Evolutionary conservation across 768 basidiomycete species (phyloP), one percentile per base, ranked within the genome.

Genomic region (Podaxis sp.): DNA sequence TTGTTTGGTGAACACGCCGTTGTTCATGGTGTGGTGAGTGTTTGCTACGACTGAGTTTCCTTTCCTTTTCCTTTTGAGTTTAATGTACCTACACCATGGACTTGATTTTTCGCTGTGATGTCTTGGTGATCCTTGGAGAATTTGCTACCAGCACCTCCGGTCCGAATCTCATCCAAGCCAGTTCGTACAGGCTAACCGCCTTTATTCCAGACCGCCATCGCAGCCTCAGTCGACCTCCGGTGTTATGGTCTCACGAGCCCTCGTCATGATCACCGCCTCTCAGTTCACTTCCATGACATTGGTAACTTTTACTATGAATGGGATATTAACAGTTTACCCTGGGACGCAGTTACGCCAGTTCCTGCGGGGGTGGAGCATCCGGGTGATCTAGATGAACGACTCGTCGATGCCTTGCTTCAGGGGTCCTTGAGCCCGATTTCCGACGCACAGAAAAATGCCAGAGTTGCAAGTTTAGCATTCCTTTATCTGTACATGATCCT

Each of bases 1-100:
- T 73, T 99, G 63, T 99, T 98, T 65, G 97, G 97, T 51, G 97
- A 99, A 75, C 97, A 99, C 73, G 96, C 97, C 16, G 97, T 99
- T 54, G 97, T 99, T 18, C 89, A 98, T 71, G 97, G 97, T 57
- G 90, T 94, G 54, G 94, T 95, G 70, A 81, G 92, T 86, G 32
- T 64, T 14, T 60, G 9, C 64, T 66, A 57, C 51, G 23, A 62
- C 37, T 57, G 46, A 60, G 57, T 61, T 62, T 40, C 59, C 57
- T 48, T 54, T 62, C 40, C 61, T 55, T 64, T 56, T 61, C 36
- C 69, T 55, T 18, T 54, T 57, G 47, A 32, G 57, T 37, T 32
- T 42, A 50, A 61, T 65, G 66, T 61, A 63, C 37, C 56, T 65
- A 65, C 54, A 48, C 61, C 62, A 53, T 32, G 35, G 57, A 32